Evolutionary conservation across 148 eudicot genomes (phyloP), one percentile per base, ranked within the genome.

Genomic region (Polygonum aviculare): DNA sequence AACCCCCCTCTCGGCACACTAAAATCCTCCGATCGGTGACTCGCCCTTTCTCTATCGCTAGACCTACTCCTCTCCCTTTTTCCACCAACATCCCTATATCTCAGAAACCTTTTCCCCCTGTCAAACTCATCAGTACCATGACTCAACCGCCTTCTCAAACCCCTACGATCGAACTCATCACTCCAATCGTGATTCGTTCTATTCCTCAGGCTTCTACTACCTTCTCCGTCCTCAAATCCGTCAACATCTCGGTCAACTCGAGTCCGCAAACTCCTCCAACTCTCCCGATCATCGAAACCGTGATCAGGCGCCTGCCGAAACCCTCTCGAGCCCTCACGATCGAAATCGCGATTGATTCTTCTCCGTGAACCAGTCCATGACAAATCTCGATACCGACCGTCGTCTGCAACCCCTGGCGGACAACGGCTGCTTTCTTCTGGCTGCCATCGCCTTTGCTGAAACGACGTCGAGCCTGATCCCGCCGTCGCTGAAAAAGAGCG

Each of bases 21-120:
- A 86, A 91, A 90, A 80, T 97, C 91, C 75, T 90, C 93, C 0
- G 93, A 88, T n/a, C 97, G 82, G 79, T 87, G 88, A 78, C 86
- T 81, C 78, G 86, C 77, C 77, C 86, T 87, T 19, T 84, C 81
- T 41, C 90, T 77, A 0, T 79, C 85, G 36, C 77, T 74, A 12
- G 74, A 79, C 14, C 82, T 76, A 3, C 73, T 79, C 49, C 59
- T 51, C 55, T 51, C 55, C 44, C 89, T 78, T 65, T 83, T 90
- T 14, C 76, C 78, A 69, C 87, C 92, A 52, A 81, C 72, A 7
- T 91, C 92, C 79, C 92, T 86, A 72, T 87, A 83, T 51, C 97
- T 84, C 80, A 91, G 93, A 67, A 91, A 86, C 71, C 80, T 80
- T 75, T 84, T 80, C 38, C 94, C 81, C 78, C 90, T 76, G 47